These are phyloP conservation scores for Lanmaoa rubissima DNA, from an alignment of 768 basidiomycete species.

Conservation along the genomic window DNA sequence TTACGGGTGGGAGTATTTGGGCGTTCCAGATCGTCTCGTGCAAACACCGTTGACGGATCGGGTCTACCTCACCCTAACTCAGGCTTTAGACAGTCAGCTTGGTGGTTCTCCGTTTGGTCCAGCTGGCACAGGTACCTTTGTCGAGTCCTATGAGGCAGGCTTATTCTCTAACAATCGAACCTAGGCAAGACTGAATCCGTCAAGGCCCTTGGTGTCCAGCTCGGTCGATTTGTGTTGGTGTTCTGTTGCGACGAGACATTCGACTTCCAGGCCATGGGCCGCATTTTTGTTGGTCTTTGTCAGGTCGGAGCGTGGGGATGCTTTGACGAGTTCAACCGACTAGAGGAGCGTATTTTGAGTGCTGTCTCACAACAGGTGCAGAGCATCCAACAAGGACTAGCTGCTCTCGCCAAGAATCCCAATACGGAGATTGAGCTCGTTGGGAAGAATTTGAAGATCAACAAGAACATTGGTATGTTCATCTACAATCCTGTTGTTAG, in stretches of 20 bases:
- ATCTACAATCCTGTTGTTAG: background rate
- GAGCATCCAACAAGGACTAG: slow-evolving; percentile 94
- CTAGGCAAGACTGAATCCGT: slow-evolving; percentile 98
- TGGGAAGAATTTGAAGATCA: slow-evolving; percentile 90
- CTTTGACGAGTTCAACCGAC: slow-evolving; percentile 96
- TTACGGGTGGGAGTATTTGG: slow-evolving; percentile 99
- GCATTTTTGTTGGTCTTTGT: slow-evolving; percentile 97
- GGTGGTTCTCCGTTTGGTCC: slow-evolving; percentile 98
- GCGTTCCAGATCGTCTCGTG: slow-evolving; percentile 93
- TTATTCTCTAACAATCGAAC: slow-evolving; percentile 3
- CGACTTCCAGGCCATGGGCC: slow-evolving; percentile 99
- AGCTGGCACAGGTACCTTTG: slow-evolving; percentile 80
- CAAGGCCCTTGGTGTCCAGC: slow-evolving; percentile 95
- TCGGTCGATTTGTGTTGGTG: slow-evolving; percentile 99
- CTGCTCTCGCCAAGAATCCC: slow-evolving; percentile 77
- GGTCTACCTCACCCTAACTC: slow-evolving; percentile 94
- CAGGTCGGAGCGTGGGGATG: slow-evolving; percentile 99
- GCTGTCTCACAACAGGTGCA: slow-evolving; percentile 99
- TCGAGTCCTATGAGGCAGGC: background rate
- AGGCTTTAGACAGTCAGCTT: slow-evolving; percentile 91
- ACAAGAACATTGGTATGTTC: slow-evolving; percentile 80
- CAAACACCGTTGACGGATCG: slow-evolving; percentile 97
- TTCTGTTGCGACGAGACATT: slow-evolving; percentile 99
- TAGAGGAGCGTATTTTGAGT: slow-evolving; percentile 96
- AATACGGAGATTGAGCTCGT: slow-evolving; percentile 93